Conservation (phyloP, 768 basidiomycete species). For the Lactarius trivialis region DNA sequence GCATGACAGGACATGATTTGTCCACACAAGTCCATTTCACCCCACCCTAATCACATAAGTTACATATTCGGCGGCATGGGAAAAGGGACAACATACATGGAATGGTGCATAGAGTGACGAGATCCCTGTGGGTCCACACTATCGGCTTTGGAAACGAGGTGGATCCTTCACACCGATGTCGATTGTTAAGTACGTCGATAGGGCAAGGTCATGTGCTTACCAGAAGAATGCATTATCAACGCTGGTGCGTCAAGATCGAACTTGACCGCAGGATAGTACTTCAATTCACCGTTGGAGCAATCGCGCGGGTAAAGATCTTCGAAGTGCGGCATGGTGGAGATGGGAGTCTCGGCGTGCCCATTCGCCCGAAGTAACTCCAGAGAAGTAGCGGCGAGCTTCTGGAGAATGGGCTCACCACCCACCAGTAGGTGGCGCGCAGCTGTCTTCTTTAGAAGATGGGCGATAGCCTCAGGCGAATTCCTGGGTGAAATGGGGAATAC, state of each 20-base stretch:
- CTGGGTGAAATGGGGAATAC: slow-evolving; percentile 36
- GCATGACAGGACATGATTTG: slow-evolving; percentile 27
- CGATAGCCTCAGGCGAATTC: slow-evolving; percentile 39
- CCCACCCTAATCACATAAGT: slow-evolving; percentile 16
- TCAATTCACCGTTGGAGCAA: slow-evolving; percentile 4
- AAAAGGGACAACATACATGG: slow-evolving; percentile 10
- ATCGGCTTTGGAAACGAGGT: slow-evolving; percentile 30
- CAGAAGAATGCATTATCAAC: slow-evolving; percentile 30
- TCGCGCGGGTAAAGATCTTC: slow-evolving; percentile 23
- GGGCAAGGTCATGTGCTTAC: slow-evolving; percentile 10
- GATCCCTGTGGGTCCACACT: slow-evolving; percentile 22
- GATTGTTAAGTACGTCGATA: not conserved
- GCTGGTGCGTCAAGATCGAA: slow-evolving; percentile 20
- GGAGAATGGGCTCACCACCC: slow-evolving; percentile 21
- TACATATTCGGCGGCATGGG: not conserved
- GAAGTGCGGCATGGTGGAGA: slow-evolving; percentile 24
- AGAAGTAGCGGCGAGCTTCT: slow-evolving; percentile 16
- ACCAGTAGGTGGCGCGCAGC: slow-evolving; percentile 29
- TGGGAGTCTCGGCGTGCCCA: not conserved
- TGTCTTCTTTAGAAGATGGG: slow-evolving; percentile 27
- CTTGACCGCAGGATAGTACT: slow-evolving; percentile 15
- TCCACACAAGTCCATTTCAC: slow-evolving; percentile 26
- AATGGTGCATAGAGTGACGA: slow-evolving; percentile 13
- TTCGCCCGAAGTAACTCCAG: slow-evolving; percentile 12
- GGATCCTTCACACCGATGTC: slow-evolving; percentile 21